Evolutionary conservation across 2,329 filamentous ascomycete species (phyloP).

Genomic region (Colletotrichum echinochloae): DNA sequence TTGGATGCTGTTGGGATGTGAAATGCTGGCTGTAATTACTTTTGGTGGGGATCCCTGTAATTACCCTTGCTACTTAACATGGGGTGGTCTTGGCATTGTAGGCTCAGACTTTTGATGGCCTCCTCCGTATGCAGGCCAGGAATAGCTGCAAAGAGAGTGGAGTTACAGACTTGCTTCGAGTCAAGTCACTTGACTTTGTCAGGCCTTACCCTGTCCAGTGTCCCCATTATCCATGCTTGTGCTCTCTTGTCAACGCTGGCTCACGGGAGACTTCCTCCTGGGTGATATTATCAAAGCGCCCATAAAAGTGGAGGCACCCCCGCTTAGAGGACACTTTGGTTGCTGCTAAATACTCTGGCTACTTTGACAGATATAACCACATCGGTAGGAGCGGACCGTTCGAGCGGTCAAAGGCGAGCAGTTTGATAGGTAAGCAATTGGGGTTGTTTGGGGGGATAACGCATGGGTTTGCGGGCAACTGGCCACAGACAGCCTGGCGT

Average conservation of each 20-base stretch:
- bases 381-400: slow-evolving; percentile 57
- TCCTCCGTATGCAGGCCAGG: slow-evolving; percentile 41
- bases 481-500: slow-evolving; percentile 36
- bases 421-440: slow-evolving; percentile 33
- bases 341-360: no score
- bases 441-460: slow-evolving; percentile 39
- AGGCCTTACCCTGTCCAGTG: background rate
- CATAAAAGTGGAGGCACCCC: no score
- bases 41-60: no score
- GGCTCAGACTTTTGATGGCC: no score
- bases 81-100: no score
- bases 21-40: no score
- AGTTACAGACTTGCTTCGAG: slow-evolving; percentile 41
- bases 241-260: slow-evolving; percentile 43
- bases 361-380: no score
- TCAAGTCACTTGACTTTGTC: slow-evolving; percentile 47
- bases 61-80: no score
- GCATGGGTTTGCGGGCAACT: slow-evolving; percentile 36
- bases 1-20: no score
- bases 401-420: slow-evolving; percentile 48
- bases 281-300: no score
- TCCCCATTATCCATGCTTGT: background rate
- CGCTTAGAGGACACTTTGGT: no score
- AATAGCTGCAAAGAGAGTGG: slow-evolving; percentile 43
- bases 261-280: slow-evolving; percentile 44